Conservation (phyloP, 257 asterid genomes). For the Solanum okadae region DNA sequence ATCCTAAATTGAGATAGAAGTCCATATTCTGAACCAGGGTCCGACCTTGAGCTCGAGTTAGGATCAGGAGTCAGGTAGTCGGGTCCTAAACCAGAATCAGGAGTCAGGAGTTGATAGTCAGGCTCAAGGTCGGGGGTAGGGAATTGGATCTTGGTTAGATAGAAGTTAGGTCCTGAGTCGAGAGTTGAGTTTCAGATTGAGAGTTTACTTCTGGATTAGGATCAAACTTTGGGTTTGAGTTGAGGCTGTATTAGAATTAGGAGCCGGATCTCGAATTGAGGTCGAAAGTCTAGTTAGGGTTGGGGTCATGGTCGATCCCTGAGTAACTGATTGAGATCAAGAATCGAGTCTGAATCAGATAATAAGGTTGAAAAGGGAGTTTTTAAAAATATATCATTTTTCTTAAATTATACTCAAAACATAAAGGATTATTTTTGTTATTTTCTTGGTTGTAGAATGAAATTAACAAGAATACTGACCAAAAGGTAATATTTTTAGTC, state of each 20-base stretch:
- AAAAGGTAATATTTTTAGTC: neutral
- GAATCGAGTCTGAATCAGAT: neutral
- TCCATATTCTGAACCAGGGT: neutral
- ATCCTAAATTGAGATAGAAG: neutral
- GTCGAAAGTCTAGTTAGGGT: neutral
- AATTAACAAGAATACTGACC: neutral
- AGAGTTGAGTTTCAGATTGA: neutral
- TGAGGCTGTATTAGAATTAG: neutral
- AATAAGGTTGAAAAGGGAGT: neutral
- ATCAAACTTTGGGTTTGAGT: fast-evolving
- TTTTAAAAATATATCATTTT: no score
- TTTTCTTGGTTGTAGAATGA: neutral
- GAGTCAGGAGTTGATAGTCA: neutral
- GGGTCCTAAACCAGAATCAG: fast-evolving
- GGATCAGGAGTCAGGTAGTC: neutral
- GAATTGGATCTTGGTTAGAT: no score
- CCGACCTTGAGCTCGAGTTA: neutral
- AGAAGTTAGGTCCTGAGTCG: fast-evolving
- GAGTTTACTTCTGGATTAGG: no score
- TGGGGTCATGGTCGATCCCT: no score
- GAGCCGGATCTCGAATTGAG: fast-evolving
- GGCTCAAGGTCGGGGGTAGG: neutral
- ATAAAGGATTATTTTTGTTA: neutral
- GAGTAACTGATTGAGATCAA: neutral
- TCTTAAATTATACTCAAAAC: neutral